A percentile compares a stretch with the other conserved stretches of the same genome.
phyloP scores from a whole-genome alignment of 176 grass and related monocot genomes.

The Ensete ventricosum region DNA sequence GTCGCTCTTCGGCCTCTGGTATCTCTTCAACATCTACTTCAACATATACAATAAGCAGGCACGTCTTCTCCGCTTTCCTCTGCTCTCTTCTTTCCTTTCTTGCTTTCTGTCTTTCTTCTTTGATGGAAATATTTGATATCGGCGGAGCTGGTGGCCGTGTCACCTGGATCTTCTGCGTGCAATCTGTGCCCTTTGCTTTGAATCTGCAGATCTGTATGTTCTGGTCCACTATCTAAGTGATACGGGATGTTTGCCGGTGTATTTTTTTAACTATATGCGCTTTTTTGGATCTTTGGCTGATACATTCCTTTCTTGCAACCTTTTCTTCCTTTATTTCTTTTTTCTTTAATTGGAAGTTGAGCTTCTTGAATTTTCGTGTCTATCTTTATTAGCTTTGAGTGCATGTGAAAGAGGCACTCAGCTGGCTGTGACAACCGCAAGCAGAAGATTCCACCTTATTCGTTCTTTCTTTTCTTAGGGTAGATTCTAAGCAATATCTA shows the following conservation, averaged over 20 bases:
- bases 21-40: slow-evolving; percentile 55
- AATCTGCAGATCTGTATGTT: neutral
- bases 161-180: neutral
- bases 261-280: neutral
- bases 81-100: neutral
- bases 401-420: neutral
- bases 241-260: neutral
- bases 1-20: slow-evolving; percentile 41
- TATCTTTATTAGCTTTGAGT: neutral
- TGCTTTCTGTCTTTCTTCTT: neutral
- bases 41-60: slow-evolving; percentile 54
- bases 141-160: neutral
- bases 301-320: neutral
- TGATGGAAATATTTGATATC: neutral
- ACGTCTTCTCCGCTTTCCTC: neutral
- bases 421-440: neutral
- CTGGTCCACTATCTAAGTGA: neutral
- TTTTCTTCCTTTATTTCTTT: neutral
- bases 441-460: neutral
- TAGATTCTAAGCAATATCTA: neutral
- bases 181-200: neutral
- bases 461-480: neutral
- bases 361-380: neutral
- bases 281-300: neutral
- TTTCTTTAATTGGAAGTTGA: neutral